Base-by-base conservation (phyloP, 2,329 filamentous ascomycete species). In the Epichloe typhina region DNA sequence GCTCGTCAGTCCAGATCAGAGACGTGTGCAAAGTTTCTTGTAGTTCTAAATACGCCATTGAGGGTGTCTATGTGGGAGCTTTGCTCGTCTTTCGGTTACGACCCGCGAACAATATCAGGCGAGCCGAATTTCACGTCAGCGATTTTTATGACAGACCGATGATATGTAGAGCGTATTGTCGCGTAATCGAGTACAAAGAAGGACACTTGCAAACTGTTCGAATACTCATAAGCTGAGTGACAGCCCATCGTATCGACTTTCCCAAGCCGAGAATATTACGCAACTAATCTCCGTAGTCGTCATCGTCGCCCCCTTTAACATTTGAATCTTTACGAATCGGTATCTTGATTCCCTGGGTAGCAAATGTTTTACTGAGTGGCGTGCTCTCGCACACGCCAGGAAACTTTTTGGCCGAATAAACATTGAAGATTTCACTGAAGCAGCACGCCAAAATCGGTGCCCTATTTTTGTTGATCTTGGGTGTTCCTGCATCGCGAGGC, bases 381-480 rank as follows among this genome's bases (percentile, higher is more conserved):
- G 93, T 98, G 66, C 86, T 94, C 65, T 97, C 91, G 52, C 95
- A 95, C 1, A 98, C 93, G 40, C 93, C 93, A 0, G 93, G 93
- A 67, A 98, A 98, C 62, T 96, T 96, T 96, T 98, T 98, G 46
- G 93, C 93, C 2, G 88, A 95, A 69, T 85, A 97, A 33, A 98
- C 93, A 50, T 88, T 87, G 72, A 98, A 97, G 3, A 82, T 77
- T 4, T 95, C 86, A 46, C 87, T 94, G 68, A 91, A 97, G 59
- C 82, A 84, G 8, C 83, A 85, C 1, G 91, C 89, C 17, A 97
- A 76, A 12, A 96, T 84, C 0, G 87, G 87, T 0, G 87, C 86
- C 55, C 82, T 83, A 51, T 83, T 84, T 38, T 79, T 83, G 65
- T 89, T 93, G 53, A 94, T 72, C 3, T 60, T 63, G 17, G 71